Percentiles rank a stretch among this genome's conserved stretches.
Evolutionary conservation across 345 rosid genomes (phyloP).

Genomic region (Toxicodendron radicans): DNA sequence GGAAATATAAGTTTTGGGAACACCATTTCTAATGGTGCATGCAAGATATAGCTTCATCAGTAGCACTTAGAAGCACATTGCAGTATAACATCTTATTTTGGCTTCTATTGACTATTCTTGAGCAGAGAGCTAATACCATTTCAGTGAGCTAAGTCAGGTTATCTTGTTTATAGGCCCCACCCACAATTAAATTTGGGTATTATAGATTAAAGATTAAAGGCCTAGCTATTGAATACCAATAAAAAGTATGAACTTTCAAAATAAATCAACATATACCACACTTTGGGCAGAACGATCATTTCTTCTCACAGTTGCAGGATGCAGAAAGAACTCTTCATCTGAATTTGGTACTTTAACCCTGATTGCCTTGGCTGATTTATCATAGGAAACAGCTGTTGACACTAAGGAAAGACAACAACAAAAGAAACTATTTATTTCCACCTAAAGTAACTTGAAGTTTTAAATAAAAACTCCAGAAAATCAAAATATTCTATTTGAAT

Average conservation of each 20-base stretch:
- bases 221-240: background rate
- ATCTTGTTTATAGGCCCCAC: background rate
- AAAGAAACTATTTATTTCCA: conserved; percentile 9
- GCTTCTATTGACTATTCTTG: background rate
- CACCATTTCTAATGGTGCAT: background rate
- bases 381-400: conserved; percentile 87
- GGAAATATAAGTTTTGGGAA: background rate
- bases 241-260: background rate
- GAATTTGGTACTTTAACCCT: conserved; percentile 88
- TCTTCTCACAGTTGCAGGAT: conserved; percentile 93
- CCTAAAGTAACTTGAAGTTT: background rate
- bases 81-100: background rate
- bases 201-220: background rate
- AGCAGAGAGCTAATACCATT: conserved; percentile 1
- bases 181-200: background rate
- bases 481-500: background rate
- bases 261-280: conserved; percentile 57
- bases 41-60: background rate
- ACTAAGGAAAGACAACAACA: conserved; percentile 38
- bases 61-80: background rate
- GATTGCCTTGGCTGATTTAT: conserved; percentile 73
- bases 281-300: conserved; percentile 92
- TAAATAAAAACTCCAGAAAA: background rate
- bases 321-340: conserved; percentile 84
- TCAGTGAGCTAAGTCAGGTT: background rate